Evolutionary conservation across 192 early-diverging fungal species (phyloP).

Genomic region (Coemansia sp.): DNA sequence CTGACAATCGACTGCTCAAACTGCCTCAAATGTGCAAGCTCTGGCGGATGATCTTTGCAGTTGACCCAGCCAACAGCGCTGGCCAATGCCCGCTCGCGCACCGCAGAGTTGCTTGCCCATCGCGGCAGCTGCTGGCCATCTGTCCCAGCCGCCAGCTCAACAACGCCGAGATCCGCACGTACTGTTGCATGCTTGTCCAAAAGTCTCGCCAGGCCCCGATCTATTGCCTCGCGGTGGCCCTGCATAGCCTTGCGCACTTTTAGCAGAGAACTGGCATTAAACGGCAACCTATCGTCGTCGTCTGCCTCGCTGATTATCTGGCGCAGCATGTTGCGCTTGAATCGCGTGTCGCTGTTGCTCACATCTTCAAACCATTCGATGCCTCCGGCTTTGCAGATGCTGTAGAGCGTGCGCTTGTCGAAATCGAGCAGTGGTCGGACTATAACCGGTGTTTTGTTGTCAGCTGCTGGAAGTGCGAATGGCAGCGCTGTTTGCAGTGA

Average conservation of each 20-base stretch:
- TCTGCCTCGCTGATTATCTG: constrained; percentile 17
- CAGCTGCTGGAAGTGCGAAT: neutral
- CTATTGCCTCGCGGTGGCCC: constrained; percentile 33
- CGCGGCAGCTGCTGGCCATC: constrained; percentile 1
- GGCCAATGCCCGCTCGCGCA: constrained; percentile 43
- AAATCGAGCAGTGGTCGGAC: constrained; percentile 44
- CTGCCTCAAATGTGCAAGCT: constrained; percentile 33
- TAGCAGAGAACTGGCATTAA: constrained; percentile 19
- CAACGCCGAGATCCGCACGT: constrained; percentile 10
- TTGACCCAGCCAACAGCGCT: constrained; percentile 28
- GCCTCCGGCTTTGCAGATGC: constrained; percentile 15
- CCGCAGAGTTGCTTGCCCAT: constrained; percentile 29
- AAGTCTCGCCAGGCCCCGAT: constrained; percentile 7
- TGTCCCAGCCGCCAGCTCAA: constrained; percentile 15
- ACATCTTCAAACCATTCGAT: constrained; percentile 49
- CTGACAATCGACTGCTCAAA: constrained; percentile 18
- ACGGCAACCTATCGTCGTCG: constrained; percentile 14
- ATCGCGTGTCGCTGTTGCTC: constrained; percentile 38
- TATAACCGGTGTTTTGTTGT: constrained; percentile 4
- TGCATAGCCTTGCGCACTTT: constrained; percentile 37
- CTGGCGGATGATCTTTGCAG: constrained; percentile 34
- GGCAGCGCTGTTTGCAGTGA: constrained; percentile 14
- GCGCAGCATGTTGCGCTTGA: constrained; percentile 42
- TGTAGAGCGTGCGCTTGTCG: constrained; percentile 27
- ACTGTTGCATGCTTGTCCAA: constrained; percentile 16